These are phyloP conservation scores for Pythium phragmiticola DNA, from an alignment of 352 stramenopile genomes.

Conservation along the genomic window DNA sequence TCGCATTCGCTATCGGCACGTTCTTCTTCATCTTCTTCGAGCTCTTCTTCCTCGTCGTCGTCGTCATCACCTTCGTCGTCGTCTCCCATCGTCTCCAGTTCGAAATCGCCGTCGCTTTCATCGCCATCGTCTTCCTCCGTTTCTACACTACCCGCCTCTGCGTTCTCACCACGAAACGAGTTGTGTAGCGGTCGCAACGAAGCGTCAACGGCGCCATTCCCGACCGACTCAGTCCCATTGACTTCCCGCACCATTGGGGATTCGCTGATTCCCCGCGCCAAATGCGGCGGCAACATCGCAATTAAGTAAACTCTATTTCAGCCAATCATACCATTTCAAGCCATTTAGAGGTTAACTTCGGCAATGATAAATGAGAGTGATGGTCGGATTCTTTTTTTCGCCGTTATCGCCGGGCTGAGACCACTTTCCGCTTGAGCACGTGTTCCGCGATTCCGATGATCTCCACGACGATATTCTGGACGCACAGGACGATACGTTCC, in stretches of 20 bases:
- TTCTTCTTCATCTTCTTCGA: slow-evolving; percentile 12
- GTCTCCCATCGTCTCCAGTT: slow-evolving; percentile 26
- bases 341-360: slow-evolving; percentile 2
- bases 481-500: slow-evolving; percentile 91
- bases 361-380: too few species aligned
- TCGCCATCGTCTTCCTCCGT: slow-evolving; percentile 17
- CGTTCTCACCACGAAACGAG: background rate
- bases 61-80: slow-evolving; percentile 26
- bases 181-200: background rate
- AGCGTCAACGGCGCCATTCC: slow-evolving; percentile 4
- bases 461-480: slow-evolving; percentile 90
- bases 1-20: background rate
- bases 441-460: slow-evolving; percentile 85
- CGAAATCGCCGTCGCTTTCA: slow-evolving; percentile 27
- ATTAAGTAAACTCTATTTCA: slow-evolving; percentile 18
- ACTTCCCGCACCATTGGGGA: slow-evolving; percentile 15
- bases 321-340: slow-evolving; percentile 5
- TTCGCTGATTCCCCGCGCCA: background rate
- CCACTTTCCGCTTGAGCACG: slow-evolving; percentile 93
- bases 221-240: background rate
- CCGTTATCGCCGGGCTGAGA: slow-evolving; percentile 85
- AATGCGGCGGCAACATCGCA: background rate
- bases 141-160: background rate
- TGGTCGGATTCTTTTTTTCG: slow-evolving; percentile 14
- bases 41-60: slow-evolving; percentile 5